Evolutionary conservation across 2,329 filamentous ascomycete genomes (phyloP).

Genomic region (Penicillium sp.): DNA sequence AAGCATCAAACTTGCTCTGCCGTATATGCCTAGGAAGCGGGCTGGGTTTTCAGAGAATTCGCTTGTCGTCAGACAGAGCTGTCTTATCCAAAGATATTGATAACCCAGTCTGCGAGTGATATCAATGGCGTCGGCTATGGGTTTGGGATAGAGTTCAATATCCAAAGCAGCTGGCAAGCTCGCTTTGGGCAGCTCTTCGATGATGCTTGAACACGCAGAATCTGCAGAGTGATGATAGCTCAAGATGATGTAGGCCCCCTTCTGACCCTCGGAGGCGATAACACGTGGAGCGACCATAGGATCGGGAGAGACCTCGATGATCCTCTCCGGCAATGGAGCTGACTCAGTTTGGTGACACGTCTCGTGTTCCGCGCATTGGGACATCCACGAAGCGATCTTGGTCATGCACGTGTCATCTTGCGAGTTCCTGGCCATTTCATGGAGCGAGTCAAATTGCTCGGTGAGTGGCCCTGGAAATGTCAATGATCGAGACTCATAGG

Average conservation of each 20-base stretch:
- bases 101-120: constrained; percentile 1
- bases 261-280: background rate
- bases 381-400: background rate
- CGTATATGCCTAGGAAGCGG: background rate
- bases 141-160: background rate
- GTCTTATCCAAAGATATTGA: background rate
- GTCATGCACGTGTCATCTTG: background rate
- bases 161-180: background rate
- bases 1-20: background rate
- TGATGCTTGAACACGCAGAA: background rate
- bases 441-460: background rate
- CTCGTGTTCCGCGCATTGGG: background rate
- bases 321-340: background rate
- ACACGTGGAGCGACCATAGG: background rate
- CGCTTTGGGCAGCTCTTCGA: background rate
- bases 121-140: constrained; percentile 1
- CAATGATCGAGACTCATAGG: background rate
- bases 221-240: background rate
- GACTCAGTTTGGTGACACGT: background rate
- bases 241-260: background rate
- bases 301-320: background rate
- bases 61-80: background rate
- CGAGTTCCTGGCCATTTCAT: background rate
- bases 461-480: background rate
- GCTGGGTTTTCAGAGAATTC: background rate